Conservation (phyloP, 2,329 filamentous ascomycete species). For the Albophoma yamanashiensis region DNA sequence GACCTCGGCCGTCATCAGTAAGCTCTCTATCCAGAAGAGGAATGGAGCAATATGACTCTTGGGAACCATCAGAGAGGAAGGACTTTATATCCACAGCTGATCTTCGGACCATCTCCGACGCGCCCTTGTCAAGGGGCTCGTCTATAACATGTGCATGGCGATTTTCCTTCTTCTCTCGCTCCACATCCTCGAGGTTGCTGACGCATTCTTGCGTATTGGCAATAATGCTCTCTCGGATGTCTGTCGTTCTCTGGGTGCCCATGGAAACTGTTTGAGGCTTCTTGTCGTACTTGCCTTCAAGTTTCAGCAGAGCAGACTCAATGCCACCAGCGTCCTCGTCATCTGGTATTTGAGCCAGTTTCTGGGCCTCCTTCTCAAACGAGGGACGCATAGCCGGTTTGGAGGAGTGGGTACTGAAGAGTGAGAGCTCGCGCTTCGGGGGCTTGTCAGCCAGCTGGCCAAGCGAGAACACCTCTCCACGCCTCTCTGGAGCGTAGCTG, state of each 20-base stretch:
- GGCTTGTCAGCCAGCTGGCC: conserved; percentile 44
- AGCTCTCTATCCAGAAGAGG: conserved; percentile 63
- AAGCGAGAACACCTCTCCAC: conserved; percentile 42
- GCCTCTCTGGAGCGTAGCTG: conserved; percentile 14
- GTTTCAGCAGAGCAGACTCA: conserved; percentile 82
- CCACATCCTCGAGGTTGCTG: background rate
- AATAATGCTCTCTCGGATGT: background rate
- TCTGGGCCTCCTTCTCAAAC: conserved; percentile 81
- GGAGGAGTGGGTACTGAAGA: conserved; percentile 52
- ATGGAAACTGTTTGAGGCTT: conserved; percentile 28
- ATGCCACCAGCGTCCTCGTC: conserved; percentile 73
- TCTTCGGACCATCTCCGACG: conserved; percentile 12
- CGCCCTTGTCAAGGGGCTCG: conserved; percentile 16
- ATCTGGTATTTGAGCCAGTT: conserved; percentile 79
- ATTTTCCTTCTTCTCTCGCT: conserved; percentile 32
- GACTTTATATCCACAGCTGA: conserved; percentile 29
- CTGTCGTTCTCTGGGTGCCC: background rate
- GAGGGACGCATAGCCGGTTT: conserved; percentile 58
- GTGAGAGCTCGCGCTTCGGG: conserved; percentile 35
- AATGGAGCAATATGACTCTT: conserved; percentile 65
- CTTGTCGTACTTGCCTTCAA: conserved; percentile 76
- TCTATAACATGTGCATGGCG: conserved; percentile 34
- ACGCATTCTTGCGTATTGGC: background rate
- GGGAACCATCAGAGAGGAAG: conserved; percentile 50
- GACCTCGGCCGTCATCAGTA: conserved; percentile 37